phyloP scores from a whole-genome alignment of 305 asterid genomes.

The Fraxinus baroniana region DNA sequence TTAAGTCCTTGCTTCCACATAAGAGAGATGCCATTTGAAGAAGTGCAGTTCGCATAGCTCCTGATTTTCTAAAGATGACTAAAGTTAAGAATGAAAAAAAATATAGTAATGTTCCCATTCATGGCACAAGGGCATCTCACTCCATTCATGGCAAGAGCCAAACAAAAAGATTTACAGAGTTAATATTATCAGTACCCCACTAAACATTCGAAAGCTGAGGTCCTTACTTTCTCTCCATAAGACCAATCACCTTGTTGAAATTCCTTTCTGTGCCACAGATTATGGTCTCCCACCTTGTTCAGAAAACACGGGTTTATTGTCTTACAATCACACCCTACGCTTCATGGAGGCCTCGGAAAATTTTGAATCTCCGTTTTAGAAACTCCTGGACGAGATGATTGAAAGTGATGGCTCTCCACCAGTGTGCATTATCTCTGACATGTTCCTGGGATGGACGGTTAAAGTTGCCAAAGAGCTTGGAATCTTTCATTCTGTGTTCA shows the following conservation, averaged over 20 bases:
- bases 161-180: not conserved
- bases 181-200: not conserved
- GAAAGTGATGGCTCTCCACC: not conserved
- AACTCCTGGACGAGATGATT: not conserved
- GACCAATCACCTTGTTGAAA: not conserved
- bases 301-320: not conserved
- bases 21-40: not conserved
- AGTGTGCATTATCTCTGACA: not conserved
- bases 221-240: not conserved
- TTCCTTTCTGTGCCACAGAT: not conserved
- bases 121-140: slow-evolving; percentile 5
- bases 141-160: not conserved
- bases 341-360: not conserved
- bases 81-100: not conserved
- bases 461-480: not conserved
- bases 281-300: not conserved
- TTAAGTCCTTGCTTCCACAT: not conserved
- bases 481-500: not conserved
- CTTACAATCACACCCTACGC: not conserved
- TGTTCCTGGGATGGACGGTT: not conserved
- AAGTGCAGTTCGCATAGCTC: not conserved
- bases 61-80: not conserved
- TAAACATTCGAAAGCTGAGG: not conserved
- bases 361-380: not conserved
- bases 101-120: not conserved